Conservation (phyloP, 2,329 filamentous ascomycete genomes). For the Arthrobotrys conoides region DNA sequence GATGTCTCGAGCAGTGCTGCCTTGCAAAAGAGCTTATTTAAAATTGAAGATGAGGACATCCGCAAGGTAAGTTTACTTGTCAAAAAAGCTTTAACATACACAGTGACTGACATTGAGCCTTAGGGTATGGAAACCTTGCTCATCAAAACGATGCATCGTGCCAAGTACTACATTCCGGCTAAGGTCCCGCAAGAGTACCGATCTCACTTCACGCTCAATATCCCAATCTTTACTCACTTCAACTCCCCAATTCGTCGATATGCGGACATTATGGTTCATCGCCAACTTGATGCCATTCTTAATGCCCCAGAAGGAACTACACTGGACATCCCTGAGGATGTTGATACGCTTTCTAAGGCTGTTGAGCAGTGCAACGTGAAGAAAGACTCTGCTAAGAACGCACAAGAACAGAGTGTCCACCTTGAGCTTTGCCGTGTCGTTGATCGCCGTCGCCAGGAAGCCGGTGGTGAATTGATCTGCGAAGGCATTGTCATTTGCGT, state of each 20-base stretch:
- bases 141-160: constrained; percentile 94
- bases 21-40: constrained; percentile 94
- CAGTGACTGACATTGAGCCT: constrained; percentile 51
- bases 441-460: constrained; percentile 89
- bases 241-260: constrained; percentile 95
- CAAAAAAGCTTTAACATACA: neutral
- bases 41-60: constrained; percentile 87
- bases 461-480: constrained; percentile 90
- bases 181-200: constrained; percentile 83
- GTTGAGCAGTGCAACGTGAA: constrained; percentile 98
- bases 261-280: constrained; percentile 93
- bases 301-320: constrained; percentile 82
- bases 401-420: constrained; percentile 98
- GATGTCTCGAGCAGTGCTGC: constrained; percentile 90
- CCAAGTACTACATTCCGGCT: constrained; percentile 91
- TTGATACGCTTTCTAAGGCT: constrained; percentile 90
- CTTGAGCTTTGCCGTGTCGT: constrained; percentile 97
- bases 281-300: constrained; percentile 88
- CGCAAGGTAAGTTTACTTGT: constrained; percentile 74
- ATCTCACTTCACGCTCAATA: constrained; percentile 91
- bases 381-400: constrained; percentile 97
- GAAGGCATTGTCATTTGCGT: constrained; percentile 97
- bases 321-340: constrained; percentile 74
- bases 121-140: constrained; percentile 94
- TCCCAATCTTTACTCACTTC: constrained; percentile 96